Evolutionary conservation across 228 moss, liverwort and hornwort species (phyloP).

Genomic region (Sphagnum magellanicum): DNA sequence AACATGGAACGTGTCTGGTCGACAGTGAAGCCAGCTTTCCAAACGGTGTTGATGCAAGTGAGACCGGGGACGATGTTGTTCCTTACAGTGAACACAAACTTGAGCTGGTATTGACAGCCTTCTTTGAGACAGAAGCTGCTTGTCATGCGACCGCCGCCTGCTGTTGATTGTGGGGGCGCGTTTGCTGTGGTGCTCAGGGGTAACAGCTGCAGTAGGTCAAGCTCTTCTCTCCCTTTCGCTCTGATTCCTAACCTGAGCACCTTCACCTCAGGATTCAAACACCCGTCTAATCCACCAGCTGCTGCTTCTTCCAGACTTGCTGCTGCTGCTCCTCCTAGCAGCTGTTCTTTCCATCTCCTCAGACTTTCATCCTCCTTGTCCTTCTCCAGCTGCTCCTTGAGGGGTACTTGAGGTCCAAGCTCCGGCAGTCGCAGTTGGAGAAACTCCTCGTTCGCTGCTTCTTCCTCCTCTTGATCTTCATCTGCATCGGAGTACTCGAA

Average conservation of each 20-base stretch:
- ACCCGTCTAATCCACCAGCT: conserved; percentile 11
- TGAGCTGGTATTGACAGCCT: conserved; percentile 37
- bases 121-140: conserved; percentile 54
- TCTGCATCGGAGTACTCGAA: conserved; percentile 34
- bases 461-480: conserved; percentile 21
- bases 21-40: conserved; percentile 58
- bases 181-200: conserved; percentile 43
- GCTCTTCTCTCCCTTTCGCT: conserved; percentile 36
- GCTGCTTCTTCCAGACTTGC: conserved; percentile 30
- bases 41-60: conserved; percentile 54
- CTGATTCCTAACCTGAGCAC: conserved; percentile 37
- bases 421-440: conserved; percentile 3
- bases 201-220: conserved; percentile 24
- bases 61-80: conserved; percentile 56
- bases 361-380: conserved; percentile 62
- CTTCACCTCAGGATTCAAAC: conserved; percentile 46
- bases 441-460: conserved; percentile 20
- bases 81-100: conserved; percentile 45
- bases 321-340: conserved; percentile 18
- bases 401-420: conserved; percentile 42
- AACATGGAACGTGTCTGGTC: conserved; percentile 52
- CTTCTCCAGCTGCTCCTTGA: conserved; percentile 54
- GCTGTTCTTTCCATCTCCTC: conserved; percentile 62
- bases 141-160: no score
- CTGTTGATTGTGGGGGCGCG: conserved; percentile 6